Base-by-base conservation (phyloP, 192 early-diverging fungal genomes). In the Backusella liffmaniae region DNA sequence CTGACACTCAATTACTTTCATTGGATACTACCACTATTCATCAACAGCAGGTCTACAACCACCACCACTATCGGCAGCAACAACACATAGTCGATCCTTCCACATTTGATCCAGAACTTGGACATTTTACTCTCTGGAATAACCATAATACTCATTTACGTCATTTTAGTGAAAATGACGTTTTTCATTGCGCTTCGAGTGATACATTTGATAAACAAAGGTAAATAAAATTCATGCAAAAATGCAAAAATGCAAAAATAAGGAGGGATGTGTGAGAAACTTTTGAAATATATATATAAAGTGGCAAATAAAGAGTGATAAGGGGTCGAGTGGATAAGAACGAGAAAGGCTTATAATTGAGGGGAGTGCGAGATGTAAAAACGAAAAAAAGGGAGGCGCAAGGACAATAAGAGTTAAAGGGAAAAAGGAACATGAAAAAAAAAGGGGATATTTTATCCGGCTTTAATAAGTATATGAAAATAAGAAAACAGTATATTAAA, bases 121-220 rank as follows among this genome's bases (percentile, higher is more conserved):
- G 26, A 30, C 26, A 18, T 2, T 21, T 18, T 44, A n/a, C 23
- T 42, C 1, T 49, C 23, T 49, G 26, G 15, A 49, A 71, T 18
- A 46, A 32, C 9, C 8, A 23, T 49, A 71, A 16, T 16, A 49
- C 5, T 36, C 70, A 71, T 71, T 15, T 71, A 44, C 70, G 70
- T 71, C 44, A 71, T 44, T 49, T 71, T 49, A 71, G 70, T 49
- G 70, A 39, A 44, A 71, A 44, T 71, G 70, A 71, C 41, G 67
- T 37, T 26, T 62, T 62, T 10, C 23, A 62, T 62, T 26, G 29
- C 56, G 2, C 23, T 69, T 36, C n/a, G 9, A 23, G 10, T 69
- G 34, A 21, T 69, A 39, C 67, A 39, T 37, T 37, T 21, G 34
- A 37, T 69, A 35, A 39, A 69, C 67, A 69, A 69, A 35, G 37